These are phyloP conservation scores for Collariella sp. DNA, from an alignment of 495 filamentous ascomycete genomes.

Conservation along the genomic window DNA sequence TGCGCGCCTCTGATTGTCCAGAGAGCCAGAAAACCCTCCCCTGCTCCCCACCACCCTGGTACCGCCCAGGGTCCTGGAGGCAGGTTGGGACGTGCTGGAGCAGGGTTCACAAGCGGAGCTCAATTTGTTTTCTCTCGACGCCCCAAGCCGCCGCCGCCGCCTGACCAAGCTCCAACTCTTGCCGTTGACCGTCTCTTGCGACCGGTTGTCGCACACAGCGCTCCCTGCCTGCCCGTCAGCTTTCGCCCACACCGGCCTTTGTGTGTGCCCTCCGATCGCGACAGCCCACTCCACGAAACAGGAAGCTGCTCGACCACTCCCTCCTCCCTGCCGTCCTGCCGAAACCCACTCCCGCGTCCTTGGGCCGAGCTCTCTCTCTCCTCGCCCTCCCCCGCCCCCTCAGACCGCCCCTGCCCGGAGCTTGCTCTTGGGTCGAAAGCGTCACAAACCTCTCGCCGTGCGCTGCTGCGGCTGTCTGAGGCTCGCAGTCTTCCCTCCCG, in stretches of 20 bases:
- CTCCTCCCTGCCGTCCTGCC: conserved; percentile 15
- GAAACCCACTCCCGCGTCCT: conserved; percentile 14
- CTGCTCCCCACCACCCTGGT: conserved; percentile 22
- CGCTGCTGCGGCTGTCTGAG: not conserved
- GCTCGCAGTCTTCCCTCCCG: conserved; percentile 13
- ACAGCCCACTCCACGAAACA: not conserved
- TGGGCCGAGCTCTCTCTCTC: conserved; percentile 15
- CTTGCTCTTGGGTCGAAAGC: not conserved
- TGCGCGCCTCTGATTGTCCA: conserved; percentile 22
- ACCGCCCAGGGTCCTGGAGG: conserved; percentile 14
- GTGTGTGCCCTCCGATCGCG: not conserved
- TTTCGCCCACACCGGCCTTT: conserved; percentile 7
- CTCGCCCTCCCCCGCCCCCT: conserved; percentile 17
- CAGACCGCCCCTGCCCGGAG: conserved; percentile 1
- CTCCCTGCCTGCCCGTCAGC: not conserved
- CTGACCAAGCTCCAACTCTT: conserved; percentile 12
- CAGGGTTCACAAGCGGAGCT: conserved; percentile 17
- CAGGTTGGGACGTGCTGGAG: conserved; percentile 21
- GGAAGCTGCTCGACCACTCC: conserved; percentile 3
- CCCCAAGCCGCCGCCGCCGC: conserved; percentile 16
- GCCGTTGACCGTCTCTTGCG: conserved; percentile 18
- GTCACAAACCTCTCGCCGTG: not conserved
- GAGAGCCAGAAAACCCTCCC: conserved; percentile 3
- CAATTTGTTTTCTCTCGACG: conserved; percentile 18
- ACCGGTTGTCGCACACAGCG: conserved; percentile 5